Percentiles rank a stretch among this genome's conserved stretches.
phyloP scores from a whole-genome alignment of 805 yeast genomes.

The Priceomyces haplophilus region DNA sequence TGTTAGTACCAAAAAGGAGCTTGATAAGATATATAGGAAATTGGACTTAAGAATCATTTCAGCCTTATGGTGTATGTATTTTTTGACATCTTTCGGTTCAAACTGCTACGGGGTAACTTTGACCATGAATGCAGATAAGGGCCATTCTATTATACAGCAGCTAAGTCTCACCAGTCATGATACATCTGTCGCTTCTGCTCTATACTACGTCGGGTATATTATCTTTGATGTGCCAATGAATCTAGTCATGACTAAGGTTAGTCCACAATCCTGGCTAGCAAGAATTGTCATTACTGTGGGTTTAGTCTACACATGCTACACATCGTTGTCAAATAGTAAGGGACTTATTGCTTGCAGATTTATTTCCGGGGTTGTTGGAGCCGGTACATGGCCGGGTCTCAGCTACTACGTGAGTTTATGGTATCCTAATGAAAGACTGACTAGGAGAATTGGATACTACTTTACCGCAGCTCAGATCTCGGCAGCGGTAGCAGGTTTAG shows the following conservation, averaged over 20 bases:
- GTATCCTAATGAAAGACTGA: conserved; percentile 78
- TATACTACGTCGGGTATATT: conserved; percentile 79
- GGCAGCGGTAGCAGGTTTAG: conserved; percentile 85
- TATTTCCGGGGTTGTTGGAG: conserved; percentile 72
- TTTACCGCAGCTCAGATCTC: conserved; percentile 91
- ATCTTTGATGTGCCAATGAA: conserved; percentile 88
- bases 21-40: conserved; percentile 57
- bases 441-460: conserved; percentile 80
- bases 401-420: conserved; percentile 78
- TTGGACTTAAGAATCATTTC: conserved; percentile 74
- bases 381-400: conserved; percentile 92
- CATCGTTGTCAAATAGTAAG: conserved; percentile 50
- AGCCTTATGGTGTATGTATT: conserved; percentile 76
- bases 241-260: conserved; percentile 72
- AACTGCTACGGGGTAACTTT: conserved; percentile 75
- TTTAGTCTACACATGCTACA: conserved; percentile 69
- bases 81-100: conserved; percentile 74
- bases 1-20: conserved; percentile 20
- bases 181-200: conserved; percentile 71
- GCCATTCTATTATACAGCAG: conserved; percentile 58
- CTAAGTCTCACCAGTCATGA: conserved; percentile 54
- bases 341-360: conserved; percentile 73
- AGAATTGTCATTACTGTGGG: conserved; percentile 79
- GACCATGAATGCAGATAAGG: conserved; percentile 66
- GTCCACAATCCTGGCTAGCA: conserved; percentile 83